Conservation (phyloP, 345 rosid species). For the Gossypium turneri region DNA sequence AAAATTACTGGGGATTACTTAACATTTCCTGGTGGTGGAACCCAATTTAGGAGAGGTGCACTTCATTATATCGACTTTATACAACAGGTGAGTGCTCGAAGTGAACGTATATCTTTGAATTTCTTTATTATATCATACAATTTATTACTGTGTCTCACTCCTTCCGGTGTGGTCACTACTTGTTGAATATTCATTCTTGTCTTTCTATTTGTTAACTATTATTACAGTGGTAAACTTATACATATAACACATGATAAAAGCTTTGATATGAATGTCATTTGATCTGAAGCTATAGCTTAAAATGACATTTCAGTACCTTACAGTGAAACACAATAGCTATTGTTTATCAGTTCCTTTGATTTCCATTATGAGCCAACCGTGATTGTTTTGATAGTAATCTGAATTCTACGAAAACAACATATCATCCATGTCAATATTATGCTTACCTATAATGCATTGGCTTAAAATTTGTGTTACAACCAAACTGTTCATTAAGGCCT, state of each 20-base stretch:
- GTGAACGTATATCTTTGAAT: slow-evolving; percentile 6
- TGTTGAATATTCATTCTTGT: background rate
- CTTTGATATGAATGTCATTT: background rate
- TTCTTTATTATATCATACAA: background rate
- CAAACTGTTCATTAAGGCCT: background rate
- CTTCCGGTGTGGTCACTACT: background rate
- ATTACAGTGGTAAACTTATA: background rate
- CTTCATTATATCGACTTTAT: slow-evolving; percentile 93
- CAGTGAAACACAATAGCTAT: background rate
- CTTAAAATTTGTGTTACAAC: background rate
- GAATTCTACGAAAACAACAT: background rate
- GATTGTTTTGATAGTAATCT: slow-evolving; percentile 3
- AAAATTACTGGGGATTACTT: slow-evolving; percentile 86
- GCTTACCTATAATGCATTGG: background rate
- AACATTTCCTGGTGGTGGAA: slow-evolving; percentile 98
- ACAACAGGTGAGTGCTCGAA: slow-evolving; percentile 56
- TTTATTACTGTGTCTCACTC: slow-evolving; percentile 10
- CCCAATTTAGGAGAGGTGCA: slow-evolving; percentile 92
- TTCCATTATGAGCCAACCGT: background rate
- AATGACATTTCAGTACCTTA: background rate
- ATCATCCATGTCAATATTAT: background rate
- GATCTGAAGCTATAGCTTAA: background rate
- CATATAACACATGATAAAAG: background rate
- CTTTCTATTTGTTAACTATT: background rate
- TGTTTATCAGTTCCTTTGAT: background rate